Evolutionary conservation across 1,284 basidiomycete species (phyloP).

Genomic region (Rhodotorula glutinis): DNA sequence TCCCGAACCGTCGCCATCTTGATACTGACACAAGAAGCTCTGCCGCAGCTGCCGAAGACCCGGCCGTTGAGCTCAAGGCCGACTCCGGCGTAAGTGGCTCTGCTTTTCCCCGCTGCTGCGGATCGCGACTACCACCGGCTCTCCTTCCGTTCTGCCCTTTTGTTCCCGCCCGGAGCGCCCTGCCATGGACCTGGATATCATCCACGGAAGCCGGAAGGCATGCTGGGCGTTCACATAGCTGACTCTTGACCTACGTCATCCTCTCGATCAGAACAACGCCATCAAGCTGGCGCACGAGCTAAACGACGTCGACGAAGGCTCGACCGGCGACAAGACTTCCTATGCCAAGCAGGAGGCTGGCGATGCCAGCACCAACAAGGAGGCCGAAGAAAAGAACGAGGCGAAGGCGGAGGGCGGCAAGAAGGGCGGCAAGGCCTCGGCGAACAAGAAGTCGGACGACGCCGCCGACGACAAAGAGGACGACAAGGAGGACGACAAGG

Average conservation of each 20-base stretch:
- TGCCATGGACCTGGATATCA: no score
- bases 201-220: no score
- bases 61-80: constrained; percentile 35
- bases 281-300: constrained; percentile 32
- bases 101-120: no score
- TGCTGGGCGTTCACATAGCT: background rate
- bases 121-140: no score
- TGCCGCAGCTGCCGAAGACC: constrained; percentile 33
- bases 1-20: no score
- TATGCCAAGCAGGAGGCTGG: constrained; percentile 24
- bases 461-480: constrained; percentile 9
- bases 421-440: constrained; percentile 19
- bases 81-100: constrained; percentile 22
- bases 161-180: background rate
- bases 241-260: background rate
- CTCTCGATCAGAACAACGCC: constrained; percentile 24
- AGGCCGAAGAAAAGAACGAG: constrained; percentile 19
- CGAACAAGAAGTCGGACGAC: constrained; percentile 1
- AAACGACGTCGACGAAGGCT: constrained; percentile 28
- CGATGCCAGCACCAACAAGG: constrained; percentile 17
- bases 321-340: constrained; percentile 21
- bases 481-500: constrained; percentile 2
- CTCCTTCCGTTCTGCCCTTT: background rate
- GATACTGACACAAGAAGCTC: no score
- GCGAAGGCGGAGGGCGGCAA: constrained; percentile 9